Conservation (phyloP, 441 rosid genomes). For the Pelargonium australe region DNA sequence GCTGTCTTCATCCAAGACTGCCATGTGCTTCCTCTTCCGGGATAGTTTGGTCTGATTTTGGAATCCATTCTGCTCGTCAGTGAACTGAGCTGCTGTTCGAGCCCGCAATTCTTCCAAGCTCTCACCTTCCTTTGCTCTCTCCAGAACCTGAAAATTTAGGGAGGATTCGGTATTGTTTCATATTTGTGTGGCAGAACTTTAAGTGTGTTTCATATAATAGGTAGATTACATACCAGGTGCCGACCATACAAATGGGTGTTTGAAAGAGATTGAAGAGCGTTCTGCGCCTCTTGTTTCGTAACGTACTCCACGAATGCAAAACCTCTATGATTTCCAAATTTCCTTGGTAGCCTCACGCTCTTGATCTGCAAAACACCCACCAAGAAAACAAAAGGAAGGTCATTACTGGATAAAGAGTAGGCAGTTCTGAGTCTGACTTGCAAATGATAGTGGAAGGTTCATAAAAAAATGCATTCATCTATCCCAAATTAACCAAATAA, state of each 20-base stretch:
- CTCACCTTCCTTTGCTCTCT: slow-evolving; percentile 87
- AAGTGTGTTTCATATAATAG: slow-evolving; percentile 8
- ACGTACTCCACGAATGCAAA: slow-evolving; percentile 78
- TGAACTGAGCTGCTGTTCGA: slow-evolving; percentile 74
- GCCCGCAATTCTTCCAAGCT: slow-evolving; percentile 65
- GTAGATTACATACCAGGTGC: slow-evolving; percentile 55
- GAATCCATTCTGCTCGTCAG: slow-evolving; percentile 42
- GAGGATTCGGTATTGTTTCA: neutral
- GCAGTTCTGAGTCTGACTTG: neutral
- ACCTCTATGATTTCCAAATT: slow-evolving; percentile 66
- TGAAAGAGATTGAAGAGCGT: slow-evolving; percentile 63
- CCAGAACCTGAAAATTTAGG: slow-evolving; percentile 51
- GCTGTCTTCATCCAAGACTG: slow-evolving; percentile 47
- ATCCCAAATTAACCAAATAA: neutral
- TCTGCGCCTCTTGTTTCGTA: slow-evolving; percentile 85
- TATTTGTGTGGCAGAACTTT: neutral
- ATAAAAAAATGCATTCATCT: neutral
- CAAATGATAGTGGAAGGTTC: neutral
- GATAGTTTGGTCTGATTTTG: slow-evolving; percentile 39
- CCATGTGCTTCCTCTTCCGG: slow-evolving; percentile 56
- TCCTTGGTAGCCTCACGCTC: slow-evolving; percentile 82
- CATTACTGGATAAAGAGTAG: slow-evolving; percentile 9
- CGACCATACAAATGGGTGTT: slow-evolving; percentile 89
- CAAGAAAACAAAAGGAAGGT: neutral
- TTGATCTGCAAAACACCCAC: slow-evolving; percentile 45